Evolutionary conservation across 441 rosid genomes (phyloP).

Genomic region (Gossypium armourianum): DNA sequence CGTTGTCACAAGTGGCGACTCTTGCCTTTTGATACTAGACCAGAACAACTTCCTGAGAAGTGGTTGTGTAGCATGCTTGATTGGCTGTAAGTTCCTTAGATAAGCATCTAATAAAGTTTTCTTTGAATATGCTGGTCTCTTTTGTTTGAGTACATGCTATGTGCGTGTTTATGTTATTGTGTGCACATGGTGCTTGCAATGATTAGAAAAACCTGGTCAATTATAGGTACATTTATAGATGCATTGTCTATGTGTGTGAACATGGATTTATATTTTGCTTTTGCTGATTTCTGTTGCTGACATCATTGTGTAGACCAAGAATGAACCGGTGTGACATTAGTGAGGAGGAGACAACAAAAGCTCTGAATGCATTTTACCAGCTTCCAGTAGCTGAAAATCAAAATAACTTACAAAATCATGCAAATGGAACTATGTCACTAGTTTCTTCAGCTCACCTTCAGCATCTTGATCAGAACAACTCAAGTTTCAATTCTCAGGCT

Average conservation of each 20-base stretch:
- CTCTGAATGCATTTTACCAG: slow-evolving; percentile 28
- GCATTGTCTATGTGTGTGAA: slow-evolving; percentile 4
- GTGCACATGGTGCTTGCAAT: background rate
- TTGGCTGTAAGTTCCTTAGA: slow-evolving; percentile 62
- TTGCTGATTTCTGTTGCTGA: slow-evolving; percentile 24
- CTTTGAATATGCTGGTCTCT: slow-evolving; percentile 8
- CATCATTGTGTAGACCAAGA: slow-evolving; percentile 47
- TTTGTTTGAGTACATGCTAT: background rate
- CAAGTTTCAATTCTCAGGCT: slow-evolving; percentile 22
- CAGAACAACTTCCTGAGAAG: slow-evolving; percentile 53
- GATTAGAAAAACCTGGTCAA: background rate
- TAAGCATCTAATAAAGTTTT: background rate
- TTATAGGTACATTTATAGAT: slow-evolving; percentile 6
- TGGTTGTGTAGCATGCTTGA: slow-evolving; percentile 71
- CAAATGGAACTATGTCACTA: slow-evolving; percentile 19
- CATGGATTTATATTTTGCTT: slow-evolving; percentile 9
- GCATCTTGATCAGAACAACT: slow-evolving; percentile 25
- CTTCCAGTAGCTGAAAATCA: slow-evolving; percentile 21
- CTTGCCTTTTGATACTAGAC: slow-evolving; percentile 38
- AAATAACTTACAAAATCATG: slow-evolving; percentile 27
- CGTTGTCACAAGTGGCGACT: slow-evolving; percentile 59
- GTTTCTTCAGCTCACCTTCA: slow-evolving; percentile 19
- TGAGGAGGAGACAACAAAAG: slow-evolving; percentile 53
- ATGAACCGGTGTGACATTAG: slow-evolving; percentile 59
- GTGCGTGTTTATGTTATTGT: slow-evolving; percentile 3